Conservation (phyloP, 2,329 filamentous ascomycete genomes). For the Hyphodiscus sp. region DNA sequence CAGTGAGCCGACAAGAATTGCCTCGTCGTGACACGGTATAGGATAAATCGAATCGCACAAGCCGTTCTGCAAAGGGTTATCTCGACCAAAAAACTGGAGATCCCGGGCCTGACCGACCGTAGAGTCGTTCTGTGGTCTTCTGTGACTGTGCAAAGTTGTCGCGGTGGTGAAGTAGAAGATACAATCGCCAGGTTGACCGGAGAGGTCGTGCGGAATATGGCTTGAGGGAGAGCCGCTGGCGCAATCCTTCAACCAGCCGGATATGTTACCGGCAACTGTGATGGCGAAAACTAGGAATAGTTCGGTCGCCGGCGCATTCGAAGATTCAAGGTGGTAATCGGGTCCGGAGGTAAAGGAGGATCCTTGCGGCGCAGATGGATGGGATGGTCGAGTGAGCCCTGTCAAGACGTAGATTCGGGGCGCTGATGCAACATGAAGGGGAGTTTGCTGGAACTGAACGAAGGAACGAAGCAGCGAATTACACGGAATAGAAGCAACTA, state of each 20-base stretch:
- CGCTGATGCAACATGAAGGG: slow-evolving; percentile 17
- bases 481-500: neutral
- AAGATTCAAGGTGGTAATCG: slow-evolving; percentile 5
- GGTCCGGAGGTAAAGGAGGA: slow-evolving; percentile 5
- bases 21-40: slow-evolving; percentile 18
- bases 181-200: slow-evolving; percentile 15
- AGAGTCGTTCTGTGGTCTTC: neutral
- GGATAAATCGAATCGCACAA: slow-evolving; percentile 17
- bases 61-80: neutral
- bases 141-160: slow-evolving; percentile 13
- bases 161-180: neutral
- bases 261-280: slow-evolving; percentile 11
- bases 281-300: neutral
- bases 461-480: slow-evolving; percentile 1
- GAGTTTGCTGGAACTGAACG: slow-evolving; percentile 8
- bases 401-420: slow-evolving; percentile 19
- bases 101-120: neutral
- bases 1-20: slow-evolving; percentile 5
- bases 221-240: slow-evolving; percentile 15
- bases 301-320: neutral
- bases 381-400: slow-evolving; percentile 17
- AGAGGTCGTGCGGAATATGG: slow-evolving; percentile 15
- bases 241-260: slow-evolving; percentile 14
- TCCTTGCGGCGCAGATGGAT: slow-evolving; percentile 11
- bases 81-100: neutral